Evolutionary conservation across 2,329 filamentous ascomycete genomes (phyloP).

Genomic region (Ceratocystiopsis minuta): DNA sequence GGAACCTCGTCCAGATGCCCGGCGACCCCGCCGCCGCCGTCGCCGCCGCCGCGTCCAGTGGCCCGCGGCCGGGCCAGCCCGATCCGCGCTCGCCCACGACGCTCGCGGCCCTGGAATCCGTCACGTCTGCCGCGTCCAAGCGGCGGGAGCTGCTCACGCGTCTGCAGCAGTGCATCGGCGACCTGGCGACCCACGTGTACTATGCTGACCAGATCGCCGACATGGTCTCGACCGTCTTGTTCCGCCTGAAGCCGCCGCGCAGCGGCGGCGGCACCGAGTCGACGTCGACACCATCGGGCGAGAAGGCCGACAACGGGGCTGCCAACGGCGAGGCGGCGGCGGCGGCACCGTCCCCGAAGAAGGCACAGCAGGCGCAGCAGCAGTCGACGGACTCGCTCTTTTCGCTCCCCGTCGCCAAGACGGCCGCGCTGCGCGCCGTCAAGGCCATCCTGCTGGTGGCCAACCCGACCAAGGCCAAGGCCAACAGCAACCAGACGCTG

Average conservation of each 20-base stretch:
- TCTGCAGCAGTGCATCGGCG: conserved; percentile 71
- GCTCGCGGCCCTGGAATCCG: conserved; percentile 17
- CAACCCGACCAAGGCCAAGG: conserved; percentile 44
- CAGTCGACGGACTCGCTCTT: conserved; percentile 33
- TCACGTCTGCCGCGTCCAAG: conserved; percentile 22
- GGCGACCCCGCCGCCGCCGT: conserved; percentile 16
- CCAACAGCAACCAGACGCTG: conserved; percentile 42
- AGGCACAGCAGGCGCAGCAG: conserved; percentile 12
- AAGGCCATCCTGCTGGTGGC: conserved; percentile 70
- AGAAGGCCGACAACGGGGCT: conserved; percentile 20
- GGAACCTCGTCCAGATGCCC: conserved; percentile 53
- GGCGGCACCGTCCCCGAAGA: conserved; percentile 29
- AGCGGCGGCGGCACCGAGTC: conserved; percentile 16
- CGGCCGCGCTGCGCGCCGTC: conserved; percentile 56
- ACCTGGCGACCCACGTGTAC: conserved; percentile 85
- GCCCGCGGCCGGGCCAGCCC: conserved; percentile 11
- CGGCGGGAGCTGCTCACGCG: conserved; percentile 48
- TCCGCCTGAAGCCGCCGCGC: conserved; percentile 52
- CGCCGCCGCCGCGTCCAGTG: conserved; percentile 1
- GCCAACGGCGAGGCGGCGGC: conserved; percentile 20
- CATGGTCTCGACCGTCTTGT: conserved; percentile 70
- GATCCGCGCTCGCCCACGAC: conserved; percentile 13
- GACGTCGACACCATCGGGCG: conserved; percentile 25
- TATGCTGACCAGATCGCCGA: conserved; percentile 92
- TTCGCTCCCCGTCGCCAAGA: conserved; percentile 34